These are phyloP conservation scores for Paraphaeosphaeria sporulosa DNA, from an alignment of 2,329 filamentous ascomycete species.

Conservation along the genomic window DNA sequence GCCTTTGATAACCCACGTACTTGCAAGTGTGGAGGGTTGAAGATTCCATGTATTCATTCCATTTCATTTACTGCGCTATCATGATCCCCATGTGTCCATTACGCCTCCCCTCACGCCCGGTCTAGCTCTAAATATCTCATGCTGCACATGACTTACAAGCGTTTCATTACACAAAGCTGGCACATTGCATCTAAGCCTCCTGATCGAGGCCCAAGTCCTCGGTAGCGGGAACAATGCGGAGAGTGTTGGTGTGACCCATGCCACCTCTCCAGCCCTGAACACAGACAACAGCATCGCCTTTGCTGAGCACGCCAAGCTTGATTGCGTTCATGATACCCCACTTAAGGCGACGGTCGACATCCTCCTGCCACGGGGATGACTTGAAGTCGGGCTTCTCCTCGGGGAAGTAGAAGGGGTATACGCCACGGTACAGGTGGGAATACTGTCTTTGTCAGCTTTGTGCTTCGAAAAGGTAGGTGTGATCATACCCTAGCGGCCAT, in stretches of 20 bases:
- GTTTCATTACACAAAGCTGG: constrained; percentile 24
- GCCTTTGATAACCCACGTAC: neutral
- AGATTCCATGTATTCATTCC: constrained; percentile 8
- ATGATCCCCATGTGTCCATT: constrained; percentile 12
- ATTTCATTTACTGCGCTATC: constrained; percentile 15
- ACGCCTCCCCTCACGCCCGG: constrained; percentile 12
- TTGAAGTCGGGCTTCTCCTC: constrained; percentile 95
- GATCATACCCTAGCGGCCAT: constrained; percentile 72
- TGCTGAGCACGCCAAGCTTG: constrained; percentile 76
- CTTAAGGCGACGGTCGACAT: constrained; percentile 96
- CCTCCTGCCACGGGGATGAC: constrained; percentile 95
- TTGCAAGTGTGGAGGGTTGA: neutral
- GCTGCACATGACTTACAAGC: constrained; percentile 12
- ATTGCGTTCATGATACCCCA: constrained; percentile 92
- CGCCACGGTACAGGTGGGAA: constrained; percentile 93
- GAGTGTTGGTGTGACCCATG: constrained; percentile 89
- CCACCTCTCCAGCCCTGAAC: constrained; percentile 92
- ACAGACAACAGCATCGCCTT: constrained; percentile 79
- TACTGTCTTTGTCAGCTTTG: constrained; percentile 60
- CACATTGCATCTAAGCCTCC: constrained; percentile 48
- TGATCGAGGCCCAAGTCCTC: constrained; percentile 59
- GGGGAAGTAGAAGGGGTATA: constrained; percentile 96
- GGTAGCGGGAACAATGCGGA: constrained; percentile 60
- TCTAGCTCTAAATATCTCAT: constrained; percentile 7
- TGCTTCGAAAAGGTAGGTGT: neutral